Evolutionary conservation across 305 asterid genomes (phyloP), one percentile per base, ranked within the genome.

Genomic region (Solanum chacoense): DNA sequence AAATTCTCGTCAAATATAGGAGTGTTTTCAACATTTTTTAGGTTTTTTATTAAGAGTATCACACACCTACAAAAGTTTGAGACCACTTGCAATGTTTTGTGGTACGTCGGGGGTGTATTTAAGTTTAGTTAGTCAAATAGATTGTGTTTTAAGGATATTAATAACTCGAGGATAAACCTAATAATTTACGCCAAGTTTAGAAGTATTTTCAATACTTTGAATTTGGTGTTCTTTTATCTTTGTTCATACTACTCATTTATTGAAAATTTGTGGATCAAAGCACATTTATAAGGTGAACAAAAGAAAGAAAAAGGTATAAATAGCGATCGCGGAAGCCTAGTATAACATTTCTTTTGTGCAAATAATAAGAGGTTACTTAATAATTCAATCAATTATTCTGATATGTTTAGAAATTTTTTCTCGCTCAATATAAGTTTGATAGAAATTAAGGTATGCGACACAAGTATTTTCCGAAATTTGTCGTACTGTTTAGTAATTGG

Each of bases 71-170:
- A 59, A 55, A 6, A 6, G 11, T 59, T 59, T 59, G 11, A 59
- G 26, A 59, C 2, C 5, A 7, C 26, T 3, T 7, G 2, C 5
- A 59, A 59, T 59, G 1, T 20, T 1, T 59, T 59, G 69, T 59
- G 69, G 11, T 8, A 59, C 5, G 2, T 20, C 1, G 2, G 1
- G 11, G 1, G 11, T 20, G 11, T 59, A 59, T 20, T 0, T 59
- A 59, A 20, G 26, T 20, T 20, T 20, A 7, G 24, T 59, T 7
- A 59, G 0, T 20, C 69, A 59, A 59, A 3, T 59, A 59, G 11
- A 50, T 2, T 0, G 9, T 50, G 9, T 50, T 50, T 50, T 50
- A 50, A 59, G 2, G 11, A 0, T 59, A 20, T 59, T 0, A 59
- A 59, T 20, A 59, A 1, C 0, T 59, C 5, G 0, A 59, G 1